Evolutionary conservation across 129 eudicot genomes (phyloP), one percentile per base, ranked within the genome.

Genomic region (Smallanthus sonchifolius): DNA sequence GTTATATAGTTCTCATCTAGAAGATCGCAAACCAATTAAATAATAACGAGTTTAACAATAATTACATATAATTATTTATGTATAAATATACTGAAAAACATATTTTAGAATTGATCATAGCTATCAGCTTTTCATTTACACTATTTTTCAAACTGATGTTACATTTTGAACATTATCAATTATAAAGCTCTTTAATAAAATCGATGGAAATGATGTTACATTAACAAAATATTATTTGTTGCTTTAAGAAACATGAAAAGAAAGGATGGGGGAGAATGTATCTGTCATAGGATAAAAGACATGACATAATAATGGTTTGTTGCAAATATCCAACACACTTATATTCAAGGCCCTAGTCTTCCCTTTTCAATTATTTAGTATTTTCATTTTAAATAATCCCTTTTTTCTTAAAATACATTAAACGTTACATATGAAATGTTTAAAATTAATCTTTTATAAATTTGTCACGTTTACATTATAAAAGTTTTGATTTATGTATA

Each of bases 281-380:
- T 32, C 30, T 10, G 13, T 7, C 34, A 55, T 32, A 60, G 65
- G 19, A 60, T 32, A 30, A 60, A 60, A 60, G 65, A 32, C 39
- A 59, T 60, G 40, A 32, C 65, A 60, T 32, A 32, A 60, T 60
- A 60, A 60, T 60, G 17, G 65, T 32, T 60, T 60, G 65, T 60
- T 60, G 40, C 65, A 60, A 60, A 60, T 34, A 32, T 60, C 65
- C 65, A 60, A 60, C 65, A 60, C 65, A 24, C 63, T 56, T 56
- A 56, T 56, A 56, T 56, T 56, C 63, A 20, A 56, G 63, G 65
- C 65, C 65, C 40, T 60, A 30, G 39, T 5, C 3, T 60, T 10
- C 39, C 65, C 65, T 32, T 60, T 60, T 60, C 65, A 60, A 30
- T 60, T 60, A 60, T 60, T 32, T 28, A 57, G 64, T 57, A 57